A percentile compares a stretch with the other conserved stretches of the same genome.
phyloP scores from a whole-genome alignment of 305 asterid species.

The Fraxinus baroniana region DNA sequence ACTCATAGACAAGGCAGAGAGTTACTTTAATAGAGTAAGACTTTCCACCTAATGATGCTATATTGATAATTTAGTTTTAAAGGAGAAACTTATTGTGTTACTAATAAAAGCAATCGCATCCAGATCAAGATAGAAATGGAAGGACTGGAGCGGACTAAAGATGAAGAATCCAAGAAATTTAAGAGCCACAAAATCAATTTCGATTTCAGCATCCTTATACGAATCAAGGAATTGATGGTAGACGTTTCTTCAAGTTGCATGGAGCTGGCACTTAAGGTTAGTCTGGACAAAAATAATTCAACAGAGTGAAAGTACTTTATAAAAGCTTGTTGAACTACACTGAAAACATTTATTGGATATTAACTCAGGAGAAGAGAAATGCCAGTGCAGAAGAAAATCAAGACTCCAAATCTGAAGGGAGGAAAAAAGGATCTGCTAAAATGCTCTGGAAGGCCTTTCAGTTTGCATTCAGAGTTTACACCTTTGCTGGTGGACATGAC shows the following conservation, averaged over 20 bases:
- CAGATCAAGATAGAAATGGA: slow-evolving; percentile 85
- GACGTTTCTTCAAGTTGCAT: slow-evolving; percentile 82
- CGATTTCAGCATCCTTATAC: slow-evolving; percentile 68
- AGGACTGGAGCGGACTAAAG: slow-evolving; percentile 72
- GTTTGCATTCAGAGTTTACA: slow-evolving; percentile 81
- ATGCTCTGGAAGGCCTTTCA: slow-evolving; percentile 89
- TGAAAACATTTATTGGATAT: neutral
- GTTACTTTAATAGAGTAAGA: slow-evolving; percentile 70
- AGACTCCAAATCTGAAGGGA: slow-evolving; percentile 32
- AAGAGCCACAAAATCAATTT: slow-evolving; percentile 70
- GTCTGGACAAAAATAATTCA: slow-evolving; percentile 13
- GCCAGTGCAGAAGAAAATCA: slow-evolving; percentile 34
- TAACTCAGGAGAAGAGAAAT: slow-evolving; percentile 57
- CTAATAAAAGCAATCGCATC: slow-evolving; percentile 25
- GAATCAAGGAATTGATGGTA: slow-evolving; percentile 78
- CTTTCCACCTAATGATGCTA: neutral
- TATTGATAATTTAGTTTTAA: neutral
- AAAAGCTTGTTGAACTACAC: neutral
- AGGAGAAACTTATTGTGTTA: neutral
- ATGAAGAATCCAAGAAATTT: slow-evolving; percentile 77
- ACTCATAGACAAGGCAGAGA: slow-evolving; percentile 70
- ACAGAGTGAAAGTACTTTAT: neutral
- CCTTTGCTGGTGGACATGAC: slow-evolving; percentile 91
- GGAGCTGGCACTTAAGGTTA: slow-evolving; percentile 84
- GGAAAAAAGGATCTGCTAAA: slow-evolving; percentile 49